Conservation (phyloP, 176 grass and related monocot species). For the Themeda triandra region DNA sequence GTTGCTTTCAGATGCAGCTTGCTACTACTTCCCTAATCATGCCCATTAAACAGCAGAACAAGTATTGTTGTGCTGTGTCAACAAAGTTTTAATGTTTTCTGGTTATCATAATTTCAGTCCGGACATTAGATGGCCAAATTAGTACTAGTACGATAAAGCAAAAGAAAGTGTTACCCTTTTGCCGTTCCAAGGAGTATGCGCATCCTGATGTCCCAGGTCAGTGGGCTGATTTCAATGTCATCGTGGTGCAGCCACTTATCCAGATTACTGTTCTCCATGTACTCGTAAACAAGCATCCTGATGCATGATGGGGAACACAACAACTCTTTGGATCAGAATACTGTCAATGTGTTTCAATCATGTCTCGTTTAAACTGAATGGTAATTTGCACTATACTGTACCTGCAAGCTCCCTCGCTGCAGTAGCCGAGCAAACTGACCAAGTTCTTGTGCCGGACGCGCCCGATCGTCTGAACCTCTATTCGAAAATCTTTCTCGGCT, state of each 20-base stretch:
- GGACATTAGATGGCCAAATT: neutral
- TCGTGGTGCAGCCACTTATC: constrained; percentile 82
- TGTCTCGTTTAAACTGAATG: neutral
- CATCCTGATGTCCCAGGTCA: constrained; percentile 91
- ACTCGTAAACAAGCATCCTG: constrained; percentile 95
- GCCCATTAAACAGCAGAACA: neutral
- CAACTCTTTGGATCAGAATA: neutral
- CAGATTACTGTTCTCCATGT: constrained; percentile 82
- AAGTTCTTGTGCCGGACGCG: constrained; percentile 97
- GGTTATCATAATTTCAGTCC: neutral
- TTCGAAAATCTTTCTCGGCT: constrained; percentile 83
- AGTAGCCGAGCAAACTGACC: constrained; percentile 92
- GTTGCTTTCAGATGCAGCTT: constrained; percentile 1
- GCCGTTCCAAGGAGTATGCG: constrained; percentile 95
- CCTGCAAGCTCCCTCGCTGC: constrained; percentile 82
- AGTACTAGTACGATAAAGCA: neutral
- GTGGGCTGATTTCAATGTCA: constrained; percentile 49
- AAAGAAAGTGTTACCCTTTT: constrained; percentile 55
- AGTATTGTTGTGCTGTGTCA: neutral
- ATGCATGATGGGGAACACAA: neutral
- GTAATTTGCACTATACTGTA: constrained; percentile 16
- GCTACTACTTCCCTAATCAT: neutral
- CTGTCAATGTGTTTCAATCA: neutral
- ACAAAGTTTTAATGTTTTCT: neutral
- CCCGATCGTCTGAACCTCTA: constrained; percentile 79